phyloP scores from a whole-genome alignment of 805 yeast genomes.

The Cyberlindnera maritima region DNA sequence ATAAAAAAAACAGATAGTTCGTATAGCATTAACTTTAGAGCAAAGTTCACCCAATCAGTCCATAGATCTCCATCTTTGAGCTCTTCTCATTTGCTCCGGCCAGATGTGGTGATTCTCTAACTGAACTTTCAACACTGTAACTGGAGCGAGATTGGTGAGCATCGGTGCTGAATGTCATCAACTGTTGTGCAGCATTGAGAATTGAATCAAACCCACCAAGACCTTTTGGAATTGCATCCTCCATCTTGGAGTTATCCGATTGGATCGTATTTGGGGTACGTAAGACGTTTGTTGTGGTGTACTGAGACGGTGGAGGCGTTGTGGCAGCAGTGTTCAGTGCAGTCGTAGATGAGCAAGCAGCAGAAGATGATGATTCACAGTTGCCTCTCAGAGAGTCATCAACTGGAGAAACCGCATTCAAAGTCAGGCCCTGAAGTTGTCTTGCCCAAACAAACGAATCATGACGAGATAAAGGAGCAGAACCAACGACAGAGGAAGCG shows the following conservation, averaged over 20 bases:
- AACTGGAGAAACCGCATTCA: constrained; percentile 1
- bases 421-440: background rate
- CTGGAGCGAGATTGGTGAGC: constrained; percentile 4
- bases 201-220: constrained; percentile 24
- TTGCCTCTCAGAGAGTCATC: background rate
- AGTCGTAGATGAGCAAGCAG: background rate
- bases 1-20: too few species aligned
- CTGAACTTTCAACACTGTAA: constrained; percentile 4
- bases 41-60: constrained; percentile 15
- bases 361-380: background rate
- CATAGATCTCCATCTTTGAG: constrained; percentile 23
- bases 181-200: constrained; percentile 27
- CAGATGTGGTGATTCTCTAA: constrained; percentile 6
- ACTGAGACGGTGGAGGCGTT: background rate
- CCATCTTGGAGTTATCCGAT: background rate
- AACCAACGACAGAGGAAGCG: background rate
- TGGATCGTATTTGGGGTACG: background rate
- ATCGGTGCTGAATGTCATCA: constrained; percentile 17
- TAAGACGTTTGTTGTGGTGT: constrained; percentile 1
- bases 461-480: background rate
- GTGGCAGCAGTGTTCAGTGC: background rate
- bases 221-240: constrained; percentile 21
- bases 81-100: background rate
- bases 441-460: constrained; percentile 1
- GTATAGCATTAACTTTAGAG: too few species aligned